Base-by-base conservation (phyloP, 192 early-diverging fungal genomes). In the Coemansia sp. region DNA sequence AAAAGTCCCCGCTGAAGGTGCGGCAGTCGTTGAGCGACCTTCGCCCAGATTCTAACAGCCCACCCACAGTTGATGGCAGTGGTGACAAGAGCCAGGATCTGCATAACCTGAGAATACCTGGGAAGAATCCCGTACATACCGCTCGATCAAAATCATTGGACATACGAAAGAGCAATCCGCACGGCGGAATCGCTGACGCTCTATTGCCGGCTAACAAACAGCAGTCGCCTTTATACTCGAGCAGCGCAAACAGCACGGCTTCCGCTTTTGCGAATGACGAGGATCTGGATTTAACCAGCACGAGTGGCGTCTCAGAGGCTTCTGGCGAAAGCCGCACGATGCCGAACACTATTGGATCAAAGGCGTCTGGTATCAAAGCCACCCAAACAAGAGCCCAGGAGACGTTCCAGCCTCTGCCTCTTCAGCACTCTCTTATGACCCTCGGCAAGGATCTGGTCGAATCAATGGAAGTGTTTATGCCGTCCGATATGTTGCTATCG, bases 361-460 rank as follows among this genome's bases (percentile, higher is more conserved):
- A 18, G 34, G 20, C 57, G 6, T 36, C 30, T 35, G 33, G 30
- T 34, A 18, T 20, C 9, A 59, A 38, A n/a, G 57, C 12, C 57
- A 53, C 11, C 51, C 21, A 10, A 16, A 26, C 51, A 26, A 4
- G 51, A 1, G 35, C 35, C 6, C 57, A 38, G 24, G 57, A 59
- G 35, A 14, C 16, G n/a, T 36, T 38, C 8, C 35, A 5, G 24
- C 57, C 57, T 18, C 34, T 38, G 6, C 36, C 57, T 36, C 57
- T 38, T 35, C 30, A 58, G 18, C 65, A 64, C 53, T 60, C 57
- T 26, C 60, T 69, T 11, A 10, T 64, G 7, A 73, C 63, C 18
- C 30, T 69, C 30, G 76, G 76, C 48, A 78, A 78, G 61, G 69
- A 78, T 23, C 39, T 78, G n/a, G 76, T 78, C 33, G 63, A 69